Base-by-base conservation (phyloP, 2,329 filamentous ascomycete species). In the Scopulariopsis brevicaulis region DNA sequence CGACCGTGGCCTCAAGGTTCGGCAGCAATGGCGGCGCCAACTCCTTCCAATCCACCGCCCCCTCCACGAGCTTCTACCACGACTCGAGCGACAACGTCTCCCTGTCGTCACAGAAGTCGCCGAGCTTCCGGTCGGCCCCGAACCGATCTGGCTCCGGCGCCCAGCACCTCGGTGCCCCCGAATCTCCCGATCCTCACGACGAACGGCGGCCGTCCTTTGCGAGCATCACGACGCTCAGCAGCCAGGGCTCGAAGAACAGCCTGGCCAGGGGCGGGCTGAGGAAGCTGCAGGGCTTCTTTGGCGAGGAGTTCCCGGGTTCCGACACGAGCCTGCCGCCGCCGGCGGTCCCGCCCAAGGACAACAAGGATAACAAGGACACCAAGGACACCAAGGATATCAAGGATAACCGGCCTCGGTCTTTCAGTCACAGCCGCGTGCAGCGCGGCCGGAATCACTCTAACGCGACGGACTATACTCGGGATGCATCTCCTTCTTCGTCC, bases 251-350 rank as follows among this genome's bases (percentile, higher is more conserved):
- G 50, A 86, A 85, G 72, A 81, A 81, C 59, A 89, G 86, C 69
- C 76, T 84, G 61, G 85, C 83, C 60, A 79, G 87, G 60, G 84
- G 85, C 64, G 84, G 88, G 56, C 81, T 87, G 59, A 91, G 92
- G 71, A 94, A 93, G 72, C 77, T 96, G 62, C 89, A 94, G 68
- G 89, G 87, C 50, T 93, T 96, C 69, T 96, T 96, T 72, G 92
- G 93, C 53, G 93, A 96, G 65, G 92, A 96, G 67, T 90, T 89
- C 70, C 83, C 84, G 60, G 83, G 81, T 43, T 78, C 81, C 63
- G 87, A 92, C 68, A 85, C 85, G 62, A 85, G 83, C 71, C 71
- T 89, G 65, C 73, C 77, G 61, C 73, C 77, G 61, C 73, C 73
- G 60, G 77, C 74, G 56, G 66, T 70, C 62, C 65, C 69, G 60